Conservation (phyloP, 2,329 filamentous ascomycete genomes). For the Domatiomyces globalis region DNA sequence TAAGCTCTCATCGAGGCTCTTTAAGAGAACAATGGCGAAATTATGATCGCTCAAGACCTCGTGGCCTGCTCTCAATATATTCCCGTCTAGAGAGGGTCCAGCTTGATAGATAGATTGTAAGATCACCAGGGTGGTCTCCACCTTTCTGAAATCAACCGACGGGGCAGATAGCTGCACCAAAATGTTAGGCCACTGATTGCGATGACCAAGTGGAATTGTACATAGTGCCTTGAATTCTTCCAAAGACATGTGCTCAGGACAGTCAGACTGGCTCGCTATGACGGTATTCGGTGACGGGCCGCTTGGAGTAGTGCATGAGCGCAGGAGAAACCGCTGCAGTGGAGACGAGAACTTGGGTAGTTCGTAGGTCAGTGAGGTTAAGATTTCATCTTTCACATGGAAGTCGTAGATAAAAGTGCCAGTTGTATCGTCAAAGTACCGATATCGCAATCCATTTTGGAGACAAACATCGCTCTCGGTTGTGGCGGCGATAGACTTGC, state of each 20-base stretch:
- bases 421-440: constrained; percentile 19
- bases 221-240: constrained; percentile 43
- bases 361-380: not conserved
- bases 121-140: constrained; percentile 35
- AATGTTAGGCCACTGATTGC: constrained; percentile 44
- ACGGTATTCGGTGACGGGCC: constrained; percentile 33
- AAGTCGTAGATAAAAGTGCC: not conserved
- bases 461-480: constrained; percentile 29
- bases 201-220: constrained; percentile 33
- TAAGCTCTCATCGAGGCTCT: constrained; percentile 21
- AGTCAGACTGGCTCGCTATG: constrained; percentile 36
- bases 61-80: constrained; percentile 13
- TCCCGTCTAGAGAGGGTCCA: constrained; percentile 23
- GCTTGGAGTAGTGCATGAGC: constrained; percentile 10
- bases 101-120: constrained; percentile 26
- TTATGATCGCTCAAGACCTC: constrained; percentile 14
- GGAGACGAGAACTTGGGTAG: constrained; percentile 14
- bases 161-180: constrained; percentile 36
- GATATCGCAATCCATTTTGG: constrained; percentile 32
- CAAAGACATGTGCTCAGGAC: constrained; percentile 35
- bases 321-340: constrained; percentile 30
- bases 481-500: not conserved
- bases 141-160: constrained; percentile 37
- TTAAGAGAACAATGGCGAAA: constrained; percentile 22
- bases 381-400: not conserved